Base-by-base conservation (phyloP, 441 rosid species). In the Erodium moschatum region DNA sequence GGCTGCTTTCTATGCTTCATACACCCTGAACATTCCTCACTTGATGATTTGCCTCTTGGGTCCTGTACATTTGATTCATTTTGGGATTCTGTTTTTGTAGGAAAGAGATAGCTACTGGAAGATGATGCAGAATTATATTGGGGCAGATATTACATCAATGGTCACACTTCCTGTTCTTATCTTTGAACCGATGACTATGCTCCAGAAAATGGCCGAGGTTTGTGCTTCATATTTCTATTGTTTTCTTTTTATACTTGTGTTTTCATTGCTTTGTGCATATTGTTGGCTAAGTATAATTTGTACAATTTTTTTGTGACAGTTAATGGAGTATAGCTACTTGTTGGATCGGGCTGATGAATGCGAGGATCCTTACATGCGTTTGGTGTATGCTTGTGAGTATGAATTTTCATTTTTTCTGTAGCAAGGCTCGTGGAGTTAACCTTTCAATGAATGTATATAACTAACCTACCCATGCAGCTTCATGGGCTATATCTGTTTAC, bases 401-500 rank as follows among this genome's bases (percentile, higher is more conserved):
- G 38, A 31, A n/a, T 24, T 69, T 33, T 27, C 58, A 29, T 76
- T 15, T 15, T 50, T 27, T 31, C 64, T 60, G 50, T 68, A 13
- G 38, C 67, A 68, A 60, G 63, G 68, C 66, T 18, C 54, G 16
- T 61, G 52, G 35, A 20, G 46, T 12, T 19, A 4, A 4, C 64
- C 69, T 24, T 68, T 7, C 0, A 20, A 46, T 73, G 58, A 35
- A 71, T 58, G 72, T 71, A 69, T 65, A 69, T 61, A 67, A 70
- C 65, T 66, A 56, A 75, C 11, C 56, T 74, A 65, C 0, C 35
- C 35, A 77, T 77, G 84, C 91, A 94, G 97, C 91, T 20, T 85
- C 97, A 50, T 94, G 96, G 91, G 85, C 86, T 73, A 87, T 91
- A 72, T 88, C 97, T 27, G 87, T 94, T 73, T 94, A 91, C 77